A percentile compares a stretch with the other conserved stretches of the same genome.
Evolutionary conservation across 2,329 filamentous ascomycete species (phyloP).

Genomic region (Stagonosporopsis tanaceti): DNA sequence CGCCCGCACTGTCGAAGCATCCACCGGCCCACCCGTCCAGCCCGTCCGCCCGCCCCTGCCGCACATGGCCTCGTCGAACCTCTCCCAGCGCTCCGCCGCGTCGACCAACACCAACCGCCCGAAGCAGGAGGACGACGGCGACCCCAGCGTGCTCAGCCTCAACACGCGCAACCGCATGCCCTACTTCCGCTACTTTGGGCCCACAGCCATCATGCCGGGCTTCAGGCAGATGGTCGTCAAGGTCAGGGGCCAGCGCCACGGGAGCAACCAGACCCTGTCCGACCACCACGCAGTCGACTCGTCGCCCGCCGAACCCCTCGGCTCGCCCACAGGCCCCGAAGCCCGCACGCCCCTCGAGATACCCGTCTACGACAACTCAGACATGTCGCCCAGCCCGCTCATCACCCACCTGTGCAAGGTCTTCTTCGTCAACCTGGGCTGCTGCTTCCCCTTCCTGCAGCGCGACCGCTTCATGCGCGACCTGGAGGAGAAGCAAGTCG

Average conservation of each 20-base stretch:
- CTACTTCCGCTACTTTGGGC: slow-evolving; percentile 90
- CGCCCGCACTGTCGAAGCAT: slow-evolving; percentile 27
- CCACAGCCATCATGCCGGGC: slow-evolving; percentile 88
- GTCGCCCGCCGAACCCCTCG: slow-evolving; percentile 43
- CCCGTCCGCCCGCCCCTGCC: slow-evolving; percentile 35
- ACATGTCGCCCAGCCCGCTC: slow-evolving; percentile 74
- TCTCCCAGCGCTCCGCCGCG: slow-evolving; percentile 36
- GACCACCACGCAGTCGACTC: slow-evolving; percentile 48
- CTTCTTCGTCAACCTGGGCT: slow-evolving; percentile 84
- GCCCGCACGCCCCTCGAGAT: slow-evolving; percentile 54
- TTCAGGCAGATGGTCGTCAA: slow-evolving; percentile 93
- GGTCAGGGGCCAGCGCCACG: slow-evolving; percentile 70
- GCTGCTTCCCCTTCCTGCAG: slow-evolving; percentile 84
- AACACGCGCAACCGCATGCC: slow-evolving; percentile 73
- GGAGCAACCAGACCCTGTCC: slow-evolving; percentile 66
- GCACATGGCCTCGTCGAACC: slow-evolving; percentile 27
- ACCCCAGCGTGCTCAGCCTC: slow-evolving; percentile 44
- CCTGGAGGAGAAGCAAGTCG: slow-evolving; percentile 80
- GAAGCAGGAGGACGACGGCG: slow-evolving; percentile 32
- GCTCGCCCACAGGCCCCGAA: slow-evolving; percentile 45
- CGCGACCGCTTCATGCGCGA: slow-evolving; percentile 76
- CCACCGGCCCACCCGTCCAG: slow-evolving; percentile 30
- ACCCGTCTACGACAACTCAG: slow-evolving; percentile 80
- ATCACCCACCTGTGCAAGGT: slow-evolving; percentile 79
- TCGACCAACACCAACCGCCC: slow-evolving; percentile 24